phyloP scores from a whole-genome alignment of 73 alveolate genomes.

The Paramecium sonneborni region DNA sequence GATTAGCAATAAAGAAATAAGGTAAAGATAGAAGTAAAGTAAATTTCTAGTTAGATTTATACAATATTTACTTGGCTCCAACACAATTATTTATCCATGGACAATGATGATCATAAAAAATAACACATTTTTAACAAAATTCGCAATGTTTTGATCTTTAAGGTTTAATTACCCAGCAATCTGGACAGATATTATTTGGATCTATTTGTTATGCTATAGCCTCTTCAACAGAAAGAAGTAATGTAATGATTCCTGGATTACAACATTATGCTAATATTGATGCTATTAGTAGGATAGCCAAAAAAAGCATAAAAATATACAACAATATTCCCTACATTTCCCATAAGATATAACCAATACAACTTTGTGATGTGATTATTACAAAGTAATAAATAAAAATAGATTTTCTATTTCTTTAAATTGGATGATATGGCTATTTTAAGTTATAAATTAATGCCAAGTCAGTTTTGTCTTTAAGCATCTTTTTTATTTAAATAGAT shows the following conservation, averaged over 20 bases:
- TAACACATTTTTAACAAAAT: conserved; percentile 53
- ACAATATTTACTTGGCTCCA: conserved; percentile 49
- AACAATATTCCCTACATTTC: not conserved
- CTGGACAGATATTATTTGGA: conserved; percentile 46
- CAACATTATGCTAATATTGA: not conserved
- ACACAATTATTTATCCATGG: conserved; percentile 69
- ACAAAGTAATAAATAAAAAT: not conserved
- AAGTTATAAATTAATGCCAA: not conserved
- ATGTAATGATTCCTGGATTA: not conserved
- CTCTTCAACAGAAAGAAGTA: not conserved
- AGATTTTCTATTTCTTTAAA: not conserved
- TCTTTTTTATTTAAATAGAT: not conserved
- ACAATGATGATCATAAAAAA: conserved; percentile 67
- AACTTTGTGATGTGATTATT: not conserved
- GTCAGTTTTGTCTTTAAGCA: conserved; percentile 2
- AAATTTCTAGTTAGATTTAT: not conserved
- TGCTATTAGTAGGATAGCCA: not conserved
- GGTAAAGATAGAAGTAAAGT: not conserved
- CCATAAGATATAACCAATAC: not conserved
- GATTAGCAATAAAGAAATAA: not conserved
- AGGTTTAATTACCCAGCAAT: conserved; percentile 58
- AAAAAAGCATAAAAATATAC: not conserved
- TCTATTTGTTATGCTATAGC: not conserved
- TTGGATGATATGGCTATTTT: conserved; percentile 32
- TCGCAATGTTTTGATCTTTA: conserved; percentile 64